phyloP scores from a whole-genome alignment of 768 basidiomycete species.

The Kwoniella dendrophila region DNA sequence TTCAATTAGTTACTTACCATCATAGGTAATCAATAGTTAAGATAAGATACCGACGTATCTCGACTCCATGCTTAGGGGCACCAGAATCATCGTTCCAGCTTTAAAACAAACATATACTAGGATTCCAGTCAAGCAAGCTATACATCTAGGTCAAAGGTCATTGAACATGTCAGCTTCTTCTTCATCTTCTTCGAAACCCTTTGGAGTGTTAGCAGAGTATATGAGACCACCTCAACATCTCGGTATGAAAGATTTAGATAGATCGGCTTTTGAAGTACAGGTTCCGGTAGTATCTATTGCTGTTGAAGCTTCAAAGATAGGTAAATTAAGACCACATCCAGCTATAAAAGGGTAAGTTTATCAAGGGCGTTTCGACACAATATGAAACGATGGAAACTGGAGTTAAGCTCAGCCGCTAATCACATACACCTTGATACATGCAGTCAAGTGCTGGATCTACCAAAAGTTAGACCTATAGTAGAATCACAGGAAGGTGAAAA shows the following conservation, averaged over 20 bases:
- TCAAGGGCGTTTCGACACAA: not conserved
- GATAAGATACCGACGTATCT: not conserved
- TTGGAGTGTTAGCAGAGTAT: conserved; percentile 9
- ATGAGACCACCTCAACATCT: conserved; percentile 60
- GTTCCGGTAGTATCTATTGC: conserved; percentile 71
- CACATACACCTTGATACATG: conserved; percentile 1
- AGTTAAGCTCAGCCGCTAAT: not conserved
- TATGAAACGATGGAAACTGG: not conserved
- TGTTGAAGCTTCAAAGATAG: conserved; percentile 64
- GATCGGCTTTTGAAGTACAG: conserved; percentile 66
- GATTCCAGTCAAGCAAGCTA: no score
- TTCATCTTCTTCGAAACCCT: conserved; percentile 13
- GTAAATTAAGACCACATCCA: conserved; percentile 57
- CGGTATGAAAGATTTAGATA: conserved; percentile 61
- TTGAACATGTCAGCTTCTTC: conserved; percentile 17
- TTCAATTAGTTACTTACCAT: no score
- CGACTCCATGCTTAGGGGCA: no score
- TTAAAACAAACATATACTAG: no score
- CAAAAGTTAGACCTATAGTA: conserved; percentile 29
- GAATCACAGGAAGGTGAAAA: conserved; percentile 10
- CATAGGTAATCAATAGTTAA: no score
- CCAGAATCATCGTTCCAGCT: no score
- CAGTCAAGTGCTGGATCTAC: conserved; percentile 32
- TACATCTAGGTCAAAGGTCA: no score
- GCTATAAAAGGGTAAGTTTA: conserved; percentile 41